Evolutionary conservation across 805 yeast genomes (phyloP), one percentile per base, ranked within the genome.

Genomic region (Starmerella riodocensis): DNA sequence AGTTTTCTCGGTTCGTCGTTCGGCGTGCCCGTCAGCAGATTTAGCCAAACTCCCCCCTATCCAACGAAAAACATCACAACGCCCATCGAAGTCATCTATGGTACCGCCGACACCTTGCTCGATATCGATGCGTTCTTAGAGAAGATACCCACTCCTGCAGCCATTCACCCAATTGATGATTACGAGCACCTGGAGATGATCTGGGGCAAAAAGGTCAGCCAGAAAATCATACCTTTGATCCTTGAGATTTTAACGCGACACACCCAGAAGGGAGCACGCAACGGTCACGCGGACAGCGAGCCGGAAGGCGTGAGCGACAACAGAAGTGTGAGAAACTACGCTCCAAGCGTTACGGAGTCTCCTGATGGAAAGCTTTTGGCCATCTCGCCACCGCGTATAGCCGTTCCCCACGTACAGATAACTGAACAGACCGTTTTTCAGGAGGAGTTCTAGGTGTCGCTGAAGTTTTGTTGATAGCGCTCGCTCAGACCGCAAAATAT

Each of bases 141-240:
- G 6, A 81, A 79, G 48, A 62, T 88, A 28, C 94, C 95, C 0
- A 61, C 57, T 14, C 67, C 71, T 3, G 62, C 73, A 12, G 76
- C 80, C 1, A 70, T 85, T 0, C 40, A 41, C 13, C 66, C 63
- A 0, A 35, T 48, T 22, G 48, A 48, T 11, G 62, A 63, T n/a
- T 84, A 85, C 57, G 97, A 86, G 59, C 97, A 86, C 59, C 64
- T 86, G 54, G 97, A 88, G 55, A 72, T 88, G 40, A 60, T 86
- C 13, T 86, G 97, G 97, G 94, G 93, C 8, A 59, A 67, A 8
- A 73, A 76, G 38, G 82, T 79, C 1, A 71, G 39, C 1, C 29
- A 41, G 3, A 41, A 44, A 6, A 48, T 53, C 19, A 34, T 47
- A 4, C 57, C 57, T 2, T 34, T 33, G 18, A 49, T 52, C 17